phyloP scores from a whole-genome alignment of 192 early-diverging fungal genomes.

The Coemansia sp. region DNA sequence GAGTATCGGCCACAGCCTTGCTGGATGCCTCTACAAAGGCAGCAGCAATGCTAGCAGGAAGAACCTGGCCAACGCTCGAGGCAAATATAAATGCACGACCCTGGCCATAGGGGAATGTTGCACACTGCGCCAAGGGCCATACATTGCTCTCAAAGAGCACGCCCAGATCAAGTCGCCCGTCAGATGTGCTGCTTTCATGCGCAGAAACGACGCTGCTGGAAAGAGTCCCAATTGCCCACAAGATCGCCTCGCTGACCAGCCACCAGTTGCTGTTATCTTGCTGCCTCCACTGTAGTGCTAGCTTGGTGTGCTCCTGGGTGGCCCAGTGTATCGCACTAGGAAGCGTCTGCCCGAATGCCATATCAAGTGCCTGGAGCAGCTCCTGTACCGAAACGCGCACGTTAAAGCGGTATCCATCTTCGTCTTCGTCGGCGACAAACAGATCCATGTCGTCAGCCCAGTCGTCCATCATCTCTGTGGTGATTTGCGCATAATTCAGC shows the following conservation, averaged over 20 bases:
- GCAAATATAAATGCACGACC: constrained; percentile 91
- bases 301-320: constrained; percentile 51
- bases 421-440: constrained; percentile 90
- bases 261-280: constrained; percentile 67
- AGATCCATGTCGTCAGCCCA: constrained; percentile 86
- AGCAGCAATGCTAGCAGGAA: constrained; percentile 65
- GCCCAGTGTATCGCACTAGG: constrained; percentile 59
- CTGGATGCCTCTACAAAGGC: constrained; percentile 81
- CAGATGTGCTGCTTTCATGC: constrained; percentile 38
- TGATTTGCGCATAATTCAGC: constrained; percentile 81
- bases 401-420: constrained; percentile 83
- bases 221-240: constrained; percentile 74
- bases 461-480: constrained; percentile 71
- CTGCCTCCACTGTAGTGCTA: constrained; percentile 59
- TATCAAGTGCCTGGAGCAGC: constrained; percentile 62
- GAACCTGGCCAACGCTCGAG: constrained; percentile 71
- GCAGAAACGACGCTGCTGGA: constrained; percentile 62
- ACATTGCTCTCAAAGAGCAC: constrained; percentile 84
- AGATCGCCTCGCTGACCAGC: constrained; percentile 82
- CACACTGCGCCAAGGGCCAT: constrained; percentile 57
- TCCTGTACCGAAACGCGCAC: constrained; percentile 83
- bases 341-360: constrained; percentile 54
- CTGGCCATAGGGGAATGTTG: constrained; percentile 79
- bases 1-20: constrained; percentile 59
- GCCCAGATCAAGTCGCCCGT: constrained; percentile 67